Evolutionary conservation across 2,329 filamentous ascomycete genomes (phyloP), one percentile per base, ranked within the genome.

Genomic region (Pseudonectria foliicola): DNA sequence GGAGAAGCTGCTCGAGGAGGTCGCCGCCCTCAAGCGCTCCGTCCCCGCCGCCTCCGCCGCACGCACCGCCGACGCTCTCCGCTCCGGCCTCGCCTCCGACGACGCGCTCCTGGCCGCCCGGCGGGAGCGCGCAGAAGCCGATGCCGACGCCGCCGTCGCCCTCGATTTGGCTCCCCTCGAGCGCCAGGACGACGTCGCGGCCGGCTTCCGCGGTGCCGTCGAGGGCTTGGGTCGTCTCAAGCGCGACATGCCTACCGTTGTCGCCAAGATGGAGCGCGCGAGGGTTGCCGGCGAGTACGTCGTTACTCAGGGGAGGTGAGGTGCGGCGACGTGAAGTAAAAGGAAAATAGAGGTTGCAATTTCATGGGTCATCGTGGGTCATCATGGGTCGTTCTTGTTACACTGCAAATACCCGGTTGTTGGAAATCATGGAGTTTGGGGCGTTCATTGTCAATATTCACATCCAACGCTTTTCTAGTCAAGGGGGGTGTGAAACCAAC

Each of bases 211-310:
- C 2, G 57, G 44, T 8, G 72, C 73, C 0, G 67, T 80, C 2
- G 64, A 63, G 31, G 67, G 65, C 12, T 49, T 81, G 35, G 70
- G 61, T 3, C 56, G 66, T 44, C 45, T 81, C 37, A 77, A 77
- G 63, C 67, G 66, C 48, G 71, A 73, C 25, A 73, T 82, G 71
- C 75, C 77, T 12, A 67, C 73, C 13, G 71, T 73, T 4, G 74
- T 78, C 49, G 78, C 77, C 35, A 73, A 68, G 56, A 80, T 80
- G 71, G 77, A 81, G 63, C 67, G 77, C 56, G 77, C 78, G 38
- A 64, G 72, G 42, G 67, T 72, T 12, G 77, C 75, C 14, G 73
- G 70, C 12, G 67, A 73, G 45, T 79, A 79, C 54, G 73, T 75
- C 7, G 62, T 72, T 15, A 53, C 53, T 16, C 49, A 54, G 24